These are phyloP conservation scores for Aspergillus vadensis DNA, from an alignment of 2,329 filamentous ascomycete species.

Conservation along the genomic window DNA sequence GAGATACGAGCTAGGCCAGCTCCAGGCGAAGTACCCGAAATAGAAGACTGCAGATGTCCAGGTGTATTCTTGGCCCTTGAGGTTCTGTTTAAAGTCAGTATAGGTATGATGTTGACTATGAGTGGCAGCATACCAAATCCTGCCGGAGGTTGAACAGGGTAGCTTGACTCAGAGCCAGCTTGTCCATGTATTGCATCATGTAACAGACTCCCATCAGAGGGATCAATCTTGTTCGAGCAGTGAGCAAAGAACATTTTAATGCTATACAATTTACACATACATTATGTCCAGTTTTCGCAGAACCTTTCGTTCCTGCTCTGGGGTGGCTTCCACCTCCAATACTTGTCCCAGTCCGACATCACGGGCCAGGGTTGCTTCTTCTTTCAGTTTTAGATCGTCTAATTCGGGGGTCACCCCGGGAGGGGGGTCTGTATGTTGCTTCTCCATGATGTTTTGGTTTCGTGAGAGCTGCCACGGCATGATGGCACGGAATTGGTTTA, in stretches of 20 bases:
- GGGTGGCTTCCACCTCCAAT: slow-evolving; percentile 25
- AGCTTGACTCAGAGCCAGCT: slow-evolving; percentile 33
- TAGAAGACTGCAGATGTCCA: slow-evolving; percentile 39
- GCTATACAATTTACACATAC: slow-evolving; percentile 12
- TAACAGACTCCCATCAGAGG: slow-evolving; percentile 34
- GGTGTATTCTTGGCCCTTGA: slow-evolving; percentile 31
- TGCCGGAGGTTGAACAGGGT: slow-evolving; percentile 30
- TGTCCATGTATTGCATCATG: slow-evolving; percentile 36
- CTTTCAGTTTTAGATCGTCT: slow-evolving; percentile 21
- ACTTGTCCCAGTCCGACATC: slow-evolving; percentile 33
- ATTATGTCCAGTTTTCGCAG: slow-evolving; percentile 31
- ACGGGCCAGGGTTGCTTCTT: slow-evolving; percentile 16
- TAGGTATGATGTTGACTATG: too few species aligned
- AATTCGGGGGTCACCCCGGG: slow-evolving; percentile 12
- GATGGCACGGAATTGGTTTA: background rate
- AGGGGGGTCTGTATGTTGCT: slow-evolving; percentile 12
- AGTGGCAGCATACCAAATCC: slow-evolving; percentile 23
- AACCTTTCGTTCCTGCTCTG: slow-evolving; percentile 29
- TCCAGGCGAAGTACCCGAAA: slow-evolving; percentile 41
- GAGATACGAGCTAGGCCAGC: slow-evolving; percentile 43
- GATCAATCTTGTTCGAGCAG: slow-evolving; percentile 21
- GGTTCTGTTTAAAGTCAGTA: slow-evolving; percentile 22
- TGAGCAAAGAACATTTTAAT: background rate
- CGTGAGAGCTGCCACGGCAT: background rate
- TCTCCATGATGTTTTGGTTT: slow-evolving; percentile 22